phyloP scores from a whole-genome alignment of 805 yeast species.

The Saitoella complicata region DNA sequence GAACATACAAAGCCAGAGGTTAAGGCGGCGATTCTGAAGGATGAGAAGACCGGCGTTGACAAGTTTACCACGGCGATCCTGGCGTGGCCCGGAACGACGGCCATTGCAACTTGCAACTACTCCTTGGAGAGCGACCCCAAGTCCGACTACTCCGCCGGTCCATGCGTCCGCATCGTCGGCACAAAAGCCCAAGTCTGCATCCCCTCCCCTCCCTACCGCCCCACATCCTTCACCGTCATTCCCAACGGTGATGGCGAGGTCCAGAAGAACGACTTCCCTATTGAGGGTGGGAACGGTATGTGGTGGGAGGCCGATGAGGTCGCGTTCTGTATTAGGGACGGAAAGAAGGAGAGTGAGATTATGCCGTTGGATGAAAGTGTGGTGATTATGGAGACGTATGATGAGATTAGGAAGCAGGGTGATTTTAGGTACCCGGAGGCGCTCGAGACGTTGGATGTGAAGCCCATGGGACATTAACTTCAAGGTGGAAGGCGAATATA shows the following conservation, averaged over 20 bases:
- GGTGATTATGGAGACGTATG: conserved; percentile 32
- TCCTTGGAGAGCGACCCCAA: not conserved
- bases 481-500: too few species aligned
- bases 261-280: not conserved
- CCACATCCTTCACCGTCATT: conserved; percentile 11
- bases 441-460: too few species aligned
- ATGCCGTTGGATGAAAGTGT: conserved; percentile 33
- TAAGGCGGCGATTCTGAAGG: not conserved
- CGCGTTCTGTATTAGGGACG: conserved; percentile 29
- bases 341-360: conserved; percentile 23
- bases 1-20: conserved; percentile 4
- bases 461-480: too few species aligned
- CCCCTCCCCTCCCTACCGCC: conserved; percentile 12
- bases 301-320: conserved; percentile 41
- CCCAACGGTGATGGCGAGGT: conserved; percentile 1
- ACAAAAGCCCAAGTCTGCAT: conserved; percentile 13
- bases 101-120: not conserved
- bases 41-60: not conserved
- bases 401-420: conserved; percentile 28
- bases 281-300: conserved; percentile 32
- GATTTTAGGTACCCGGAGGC: conserved; percentile 24
- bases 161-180: conserved; percentile 7
- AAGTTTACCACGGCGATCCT: not conserved
- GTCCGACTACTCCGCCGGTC: conserved; percentile 3
- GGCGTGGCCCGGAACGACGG: not conserved